Evolutionary conservation across 2,329 filamentous ascomycete species (phyloP).

Genomic region (Stagonosporopsis tanaceti): DNA sequence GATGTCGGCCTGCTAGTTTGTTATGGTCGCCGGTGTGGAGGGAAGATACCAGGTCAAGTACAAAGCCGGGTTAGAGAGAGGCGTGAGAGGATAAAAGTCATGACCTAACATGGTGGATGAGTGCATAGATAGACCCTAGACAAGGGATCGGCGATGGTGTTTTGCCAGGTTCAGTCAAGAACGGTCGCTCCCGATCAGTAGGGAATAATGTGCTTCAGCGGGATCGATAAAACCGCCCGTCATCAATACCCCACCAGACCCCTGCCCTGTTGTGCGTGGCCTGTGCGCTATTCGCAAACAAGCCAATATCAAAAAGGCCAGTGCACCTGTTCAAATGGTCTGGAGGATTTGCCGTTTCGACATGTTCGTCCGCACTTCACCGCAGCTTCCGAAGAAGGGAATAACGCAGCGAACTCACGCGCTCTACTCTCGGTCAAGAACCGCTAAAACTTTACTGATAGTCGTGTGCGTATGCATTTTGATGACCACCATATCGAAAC

Average conservation of each 20-base stretch:
- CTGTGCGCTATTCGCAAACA: conserved; percentile 13
- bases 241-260: conserved; percentile 30
- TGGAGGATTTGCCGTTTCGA: conserved; percentile 10
- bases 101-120: conserved; percentile 19
- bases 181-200: conserved; percentile 29
- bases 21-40: neutral
- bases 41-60: conserved; percentile 12
- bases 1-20: conserved; percentile 5
- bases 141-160: conserved; percentile 28
- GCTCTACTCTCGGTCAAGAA: neutral
- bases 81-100: conserved; percentile 15
- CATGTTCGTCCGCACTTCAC: neutral
- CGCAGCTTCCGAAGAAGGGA: neutral
- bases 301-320: conserved; percentile 14
- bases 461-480: conserved; percentile 13
- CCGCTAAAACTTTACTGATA: neutral
- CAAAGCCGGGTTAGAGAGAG: conserved; percentile 7
- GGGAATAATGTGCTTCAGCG: conserved; percentile 25
- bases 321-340: neutral
- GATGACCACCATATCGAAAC: conserved; percentile 8
- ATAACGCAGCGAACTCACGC: neutral
- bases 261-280: conserved; percentile 4
- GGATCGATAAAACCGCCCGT: conserved; percentile 30
- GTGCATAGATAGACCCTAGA: conserved; percentile 21
- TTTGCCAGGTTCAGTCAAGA: conserved; percentile 25